These are phyloP conservation scores for Magnolia sinica DNA, from an alignment of 164 flowering plant species.

Conservation along the genomic window DNA sequence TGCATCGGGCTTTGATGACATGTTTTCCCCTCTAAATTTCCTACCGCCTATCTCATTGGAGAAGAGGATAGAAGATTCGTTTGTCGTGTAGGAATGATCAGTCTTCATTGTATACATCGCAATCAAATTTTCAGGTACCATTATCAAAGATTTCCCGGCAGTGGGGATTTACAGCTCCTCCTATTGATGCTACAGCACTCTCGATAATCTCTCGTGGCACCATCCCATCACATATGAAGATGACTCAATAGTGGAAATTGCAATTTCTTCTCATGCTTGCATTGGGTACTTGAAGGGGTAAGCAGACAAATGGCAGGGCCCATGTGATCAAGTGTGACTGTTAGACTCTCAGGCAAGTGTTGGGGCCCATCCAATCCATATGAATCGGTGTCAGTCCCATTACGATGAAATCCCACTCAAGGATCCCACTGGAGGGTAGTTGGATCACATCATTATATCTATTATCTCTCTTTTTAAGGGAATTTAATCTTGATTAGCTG, in stretches of 20 bases:
- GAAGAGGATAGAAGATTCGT: conserved; percentile 69
- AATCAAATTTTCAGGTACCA: background rate
- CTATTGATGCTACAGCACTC: background rate
- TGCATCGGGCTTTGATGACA: conserved; percentile 48
- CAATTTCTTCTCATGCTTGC: too few species aligned
- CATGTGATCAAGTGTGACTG: too few species aligned
- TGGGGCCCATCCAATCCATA: too few species aligned
- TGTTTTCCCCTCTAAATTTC: conserved; percentile 51
- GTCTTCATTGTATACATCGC: background rate
- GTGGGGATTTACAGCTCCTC: background rate
- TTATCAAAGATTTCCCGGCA: background rate
- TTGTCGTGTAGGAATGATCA: conserved; percentile 55
- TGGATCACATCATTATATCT: too few species aligned
- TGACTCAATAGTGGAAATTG: background rate
- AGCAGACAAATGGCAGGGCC: too few species aligned
- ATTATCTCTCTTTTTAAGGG: too few species aligned
- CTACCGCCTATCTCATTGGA: conserved; percentile 38
- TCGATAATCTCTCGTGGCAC: background rate
- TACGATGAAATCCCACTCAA: too few species aligned
- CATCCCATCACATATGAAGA: background rate
- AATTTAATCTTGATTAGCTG: too few species aligned
- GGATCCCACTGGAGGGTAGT: too few species aligned
- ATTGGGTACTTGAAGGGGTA: too few species aligned
- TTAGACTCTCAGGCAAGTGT: too few species aligned
- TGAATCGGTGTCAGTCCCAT: too few species aligned